phyloP scores from a whole-genome alignment of 2,329 filamentous ascomycete genomes.

The Penicillium concentricum region DNA sequence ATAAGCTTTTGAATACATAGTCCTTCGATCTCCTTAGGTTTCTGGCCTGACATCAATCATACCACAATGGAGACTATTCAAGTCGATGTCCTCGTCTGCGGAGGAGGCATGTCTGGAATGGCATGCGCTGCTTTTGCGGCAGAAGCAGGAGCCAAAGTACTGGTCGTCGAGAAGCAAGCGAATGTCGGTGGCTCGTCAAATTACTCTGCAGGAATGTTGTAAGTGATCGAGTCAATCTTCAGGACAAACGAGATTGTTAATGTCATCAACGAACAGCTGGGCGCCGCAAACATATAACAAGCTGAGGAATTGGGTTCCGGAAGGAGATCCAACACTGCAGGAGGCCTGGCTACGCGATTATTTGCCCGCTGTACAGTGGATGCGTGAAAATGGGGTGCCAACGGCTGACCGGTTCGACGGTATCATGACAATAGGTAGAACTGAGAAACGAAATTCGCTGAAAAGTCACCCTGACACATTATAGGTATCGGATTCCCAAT shows the following conservation, averaged over 20 bases:
- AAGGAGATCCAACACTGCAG: slow-evolving; percentile 25
- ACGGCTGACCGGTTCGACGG: slow-evolving; percentile 26
- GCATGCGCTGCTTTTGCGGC: slow-evolving; percentile 29
- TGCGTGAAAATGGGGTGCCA: slow-evolving; percentile 28
- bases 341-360: slow-evolving; percentile 28
- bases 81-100: slow-evolving; percentile 29
- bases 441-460: not conserved
- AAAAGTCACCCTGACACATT: not conserved
- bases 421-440: slow-evolving; percentile 30
- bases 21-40: not conserved
- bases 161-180: slow-evolving; percentile 28
- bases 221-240: not conserved
- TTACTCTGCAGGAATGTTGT: slow-evolving; percentile 32
- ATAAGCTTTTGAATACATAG: not conserved
- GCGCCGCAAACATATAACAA: slow-evolving; percentile 23
- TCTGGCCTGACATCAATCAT: not conserved
- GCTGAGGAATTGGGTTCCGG: slow-evolving; percentile 26
- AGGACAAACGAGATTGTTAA: not conserved
- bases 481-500: slow-evolving; percentile 30
- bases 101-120: slow-evolving; percentile 31
- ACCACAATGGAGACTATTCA: slow-evolving; percentile 18
- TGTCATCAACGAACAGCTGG: slow-evolving; percentile 18
- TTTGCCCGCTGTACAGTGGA: slow-evolving; percentile 29
- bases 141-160: slow-evolving; percentile 23
- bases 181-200: slow-evolving; percentile 26